A percentile compares a stretch with the other conserved stretches of the same genome.
Evolutionary conservation across 805 yeast species (phyloP).

Genomic region (Candida tammaniensis): DNA sequence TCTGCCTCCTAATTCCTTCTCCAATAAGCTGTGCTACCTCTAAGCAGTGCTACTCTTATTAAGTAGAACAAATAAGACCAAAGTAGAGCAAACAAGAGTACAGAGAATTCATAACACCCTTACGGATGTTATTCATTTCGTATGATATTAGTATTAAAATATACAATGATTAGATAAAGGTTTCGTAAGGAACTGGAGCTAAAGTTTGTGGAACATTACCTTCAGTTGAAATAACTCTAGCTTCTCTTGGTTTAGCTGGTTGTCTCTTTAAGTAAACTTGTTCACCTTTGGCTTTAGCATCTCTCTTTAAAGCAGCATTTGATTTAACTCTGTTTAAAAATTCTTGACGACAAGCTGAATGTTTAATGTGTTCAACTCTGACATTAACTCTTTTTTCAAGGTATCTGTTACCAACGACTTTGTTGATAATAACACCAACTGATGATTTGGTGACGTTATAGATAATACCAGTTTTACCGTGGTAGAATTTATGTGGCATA

Average conservation of each 20-base stretch:
- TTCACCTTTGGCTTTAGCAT: slow-evolving; percentile 93
- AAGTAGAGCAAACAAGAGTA: no score
- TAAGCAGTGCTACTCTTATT: no score
- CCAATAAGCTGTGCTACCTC: no score
- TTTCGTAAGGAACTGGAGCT: slow-evolving; percentile 99
- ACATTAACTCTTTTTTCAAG: slow-evolving; percentile 97
- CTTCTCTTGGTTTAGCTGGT: slow-evolving; percentile 96
- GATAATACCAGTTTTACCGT: slow-evolving; percentile 99
- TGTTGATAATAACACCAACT: slow-evolving; percentile 97
- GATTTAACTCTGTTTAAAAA: slow-evolving; percentile 97
- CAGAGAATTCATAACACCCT: no score
- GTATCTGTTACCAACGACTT: slow-evolving; percentile 99
- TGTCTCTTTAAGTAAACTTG: slow-evolving; percentile 93
- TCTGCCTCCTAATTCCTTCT: no score
- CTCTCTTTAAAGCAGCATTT: slow-evolving; percentile 90
- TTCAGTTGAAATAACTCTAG: slow-evolving; percentile 79
- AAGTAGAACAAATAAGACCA: no score
- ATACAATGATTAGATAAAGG: slow-evolving; percentile 74
- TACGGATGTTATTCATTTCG: no score
- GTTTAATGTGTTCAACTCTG: slow-evolving; percentile 98
- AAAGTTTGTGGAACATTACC: slow-evolving; percentile 91
- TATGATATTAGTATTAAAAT: slow-evolving; percentile 13
- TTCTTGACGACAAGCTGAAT: slow-evolving; percentile 99
- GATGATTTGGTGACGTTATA: slow-evolving; percentile 98
- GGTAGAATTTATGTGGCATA: slow-evolving; percentile 99